Conservation (phyloP, 257 asterid species). For the Pogostemon cablin region DNA sequence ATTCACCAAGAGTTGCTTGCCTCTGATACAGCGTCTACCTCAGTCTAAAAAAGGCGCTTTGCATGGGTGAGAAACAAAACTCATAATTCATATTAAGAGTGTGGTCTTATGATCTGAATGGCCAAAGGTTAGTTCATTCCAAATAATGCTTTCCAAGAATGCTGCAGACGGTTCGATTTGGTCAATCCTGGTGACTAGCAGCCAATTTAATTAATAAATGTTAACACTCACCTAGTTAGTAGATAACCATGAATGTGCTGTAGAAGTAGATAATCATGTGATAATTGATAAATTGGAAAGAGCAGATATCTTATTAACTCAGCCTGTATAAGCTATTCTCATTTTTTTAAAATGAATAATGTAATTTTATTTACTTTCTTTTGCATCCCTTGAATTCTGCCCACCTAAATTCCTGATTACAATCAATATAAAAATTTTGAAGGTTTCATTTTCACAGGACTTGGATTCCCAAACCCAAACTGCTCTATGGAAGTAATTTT, state of each 20-base stretch:
- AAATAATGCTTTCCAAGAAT: no score
- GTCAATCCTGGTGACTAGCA: no score
- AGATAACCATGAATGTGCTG: not conserved
- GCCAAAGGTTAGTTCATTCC: no score
- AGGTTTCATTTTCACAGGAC: constrained; percentile 1
- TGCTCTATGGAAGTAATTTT: constrained; percentile 15
- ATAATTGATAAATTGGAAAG: not conserved
- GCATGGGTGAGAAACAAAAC: no score
- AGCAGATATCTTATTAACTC: constrained; percentile 3
- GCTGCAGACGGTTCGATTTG: no score
- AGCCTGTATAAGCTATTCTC: not conserved
- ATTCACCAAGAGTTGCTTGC: no score
- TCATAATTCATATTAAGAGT: no score
- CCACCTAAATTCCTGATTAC: constrained; percentile 23
- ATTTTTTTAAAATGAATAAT: not conserved
- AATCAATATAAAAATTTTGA: constrained; percentile 10
- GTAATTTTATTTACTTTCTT: not conserved
- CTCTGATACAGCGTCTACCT: no score
- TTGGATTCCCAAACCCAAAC: not conserved
- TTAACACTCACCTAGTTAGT: no score
- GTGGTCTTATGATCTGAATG: no score
- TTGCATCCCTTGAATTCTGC: constrained; percentile 17
- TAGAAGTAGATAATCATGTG: not conserved
- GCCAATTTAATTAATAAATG: no score
- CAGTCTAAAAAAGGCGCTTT: no score